These are phyloP conservation scores for Lepidium africanum DNA, from an alignment of 345 rosid species.

Conservation along the genomic window DNA sequence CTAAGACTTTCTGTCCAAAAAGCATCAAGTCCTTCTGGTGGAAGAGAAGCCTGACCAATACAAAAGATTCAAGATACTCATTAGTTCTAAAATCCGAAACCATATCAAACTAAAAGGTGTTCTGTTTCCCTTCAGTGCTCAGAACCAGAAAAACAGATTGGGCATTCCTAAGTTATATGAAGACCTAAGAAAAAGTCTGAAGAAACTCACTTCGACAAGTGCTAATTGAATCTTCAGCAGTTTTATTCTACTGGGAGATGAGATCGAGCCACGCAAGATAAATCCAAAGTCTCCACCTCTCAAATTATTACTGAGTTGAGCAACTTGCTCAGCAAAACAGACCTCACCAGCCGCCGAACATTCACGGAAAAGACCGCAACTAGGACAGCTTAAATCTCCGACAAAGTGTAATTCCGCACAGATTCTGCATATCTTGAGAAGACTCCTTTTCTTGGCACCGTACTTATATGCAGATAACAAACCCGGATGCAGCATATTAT, in stretches of 20 bases:
- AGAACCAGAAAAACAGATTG: neutral
- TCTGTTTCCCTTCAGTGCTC: neutral
- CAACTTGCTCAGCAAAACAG: slow-evolving; percentile 43
- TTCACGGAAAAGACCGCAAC: slow-evolving; percentile 39
- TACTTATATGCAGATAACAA: slow-evolving; percentile 42
- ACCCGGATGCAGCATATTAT: slow-evolving; percentile 23
- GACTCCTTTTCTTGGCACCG: slow-evolving; percentile 50
- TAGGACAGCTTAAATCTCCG: slow-evolving; percentile 39
- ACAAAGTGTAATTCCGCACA: slow-evolving; percentile 45
- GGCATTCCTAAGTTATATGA: neutral
- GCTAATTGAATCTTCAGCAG: slow-evolving; percentile 62
- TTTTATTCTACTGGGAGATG: slow-evolving; percentile 48
- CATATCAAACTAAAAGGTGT: neutral
- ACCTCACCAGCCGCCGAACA: slow-evolving; percentile 18
- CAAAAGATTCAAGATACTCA: slow-evolving; percentile 1
- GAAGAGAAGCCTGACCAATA: slow-evolving; percentile 54
- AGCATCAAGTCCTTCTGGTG: slow-evolving; percentile 56
- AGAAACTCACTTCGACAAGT: slow-evolving; percentile 52
- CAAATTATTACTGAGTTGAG: slow-evolving; percentile 25
- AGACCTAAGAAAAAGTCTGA: neutral
- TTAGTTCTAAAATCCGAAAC: neutral
- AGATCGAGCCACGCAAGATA: slow-evolving; percentile 23
- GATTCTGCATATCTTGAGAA: slow-evolving; percentile 36
- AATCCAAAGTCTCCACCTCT: slow-evolving; percentile 16
- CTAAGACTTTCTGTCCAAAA: slow-evolving; percentile 54